Conservation (phyloP, 441 rosid species). For the Populus trichocarpa region DNA sequence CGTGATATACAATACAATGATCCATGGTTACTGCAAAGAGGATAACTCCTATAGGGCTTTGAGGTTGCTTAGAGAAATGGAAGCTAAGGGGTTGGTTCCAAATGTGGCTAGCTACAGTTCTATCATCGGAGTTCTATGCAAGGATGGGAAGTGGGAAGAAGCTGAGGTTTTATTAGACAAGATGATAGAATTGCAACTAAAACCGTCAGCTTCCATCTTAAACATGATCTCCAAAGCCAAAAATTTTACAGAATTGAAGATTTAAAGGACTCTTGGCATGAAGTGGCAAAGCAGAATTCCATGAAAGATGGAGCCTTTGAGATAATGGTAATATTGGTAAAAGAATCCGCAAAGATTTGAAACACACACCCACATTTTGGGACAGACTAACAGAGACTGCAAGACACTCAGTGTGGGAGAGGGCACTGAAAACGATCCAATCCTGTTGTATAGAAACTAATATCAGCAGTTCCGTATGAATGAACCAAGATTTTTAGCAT, state of each 20-base stretch:
- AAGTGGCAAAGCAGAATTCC: background rate
- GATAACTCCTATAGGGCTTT: slow-evolving; percentile 62
- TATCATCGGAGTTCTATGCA: slow-evolving; percentile 55
- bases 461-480: background rate
- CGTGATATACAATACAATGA: slow-evolving; percentile 66
- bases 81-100: slow-evolving; percentile 46
- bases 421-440: background rate
- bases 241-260: background rate
- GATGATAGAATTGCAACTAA: slow-evolving; percentile 49
- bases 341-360: background rate
- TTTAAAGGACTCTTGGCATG: background rate
- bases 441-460: background rate
- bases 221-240: slow-evolving; percentile 25
- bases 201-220: slow-evolving; percentile 45
- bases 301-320: background rate
- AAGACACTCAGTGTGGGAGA: background rate
- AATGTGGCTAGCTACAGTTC: slow-evolving; percentile 61
- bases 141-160: slow-evolving; percentile 56
- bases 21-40: slow-evolving; percentile 70
- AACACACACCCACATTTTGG: background rate
- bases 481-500: background rate
- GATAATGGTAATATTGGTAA: background rate
- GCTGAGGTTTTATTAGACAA: slow-evolving; percentile 49
- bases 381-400: background rate
- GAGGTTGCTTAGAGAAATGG: slow-evolving; percentile 62